Conservation (phyloP, 805 yeast species). For the Spathaspora gorwiae region DNA sequence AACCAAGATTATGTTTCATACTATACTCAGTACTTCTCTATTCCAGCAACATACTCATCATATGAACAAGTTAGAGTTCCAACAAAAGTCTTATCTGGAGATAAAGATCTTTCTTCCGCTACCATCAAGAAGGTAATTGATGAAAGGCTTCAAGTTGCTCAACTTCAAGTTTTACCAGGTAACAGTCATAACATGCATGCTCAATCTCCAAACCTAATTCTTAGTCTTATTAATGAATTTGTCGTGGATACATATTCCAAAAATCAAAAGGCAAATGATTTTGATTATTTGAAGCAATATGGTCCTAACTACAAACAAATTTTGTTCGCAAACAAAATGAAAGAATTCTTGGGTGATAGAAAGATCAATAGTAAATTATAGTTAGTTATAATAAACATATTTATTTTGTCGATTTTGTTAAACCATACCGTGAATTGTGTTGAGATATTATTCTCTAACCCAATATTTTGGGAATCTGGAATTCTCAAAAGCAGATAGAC, state of each 20-base stretch:
- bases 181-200: constrained; percentile 13
- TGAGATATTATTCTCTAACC: no score
- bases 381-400: neutral
- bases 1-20: constrained; percentile 9
- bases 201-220: constrained; percentile 11
- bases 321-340: constrained; percentile 2
- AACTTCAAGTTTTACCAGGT: constrained; percentile 3
- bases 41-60: constrained; percentile 1
- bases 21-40: constrained; percentile 2
- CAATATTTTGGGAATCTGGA: no score
- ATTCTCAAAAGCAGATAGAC: no score
- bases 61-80: constrained; percentile 10
- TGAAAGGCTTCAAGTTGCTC: constrained; percentile 2
- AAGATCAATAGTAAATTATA: constrained; percentile 5
- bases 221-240: constrained; percentile 4
- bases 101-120: constrained; percentile 7
- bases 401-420: no score
- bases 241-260: constrained; percentile 3
- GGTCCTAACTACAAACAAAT: constrained; percentile 8
- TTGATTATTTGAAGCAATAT: constrained; percentile 3
- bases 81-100: constrained; percentile 10
- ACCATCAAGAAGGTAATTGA: neutral
- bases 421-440: no score
- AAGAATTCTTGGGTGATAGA: constrained; percentile 1
- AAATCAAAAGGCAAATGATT: constrained; percentile 3